These are phyloP conservation scores for Termitomyces titanicus DNA, from an alignment of 768 basidiomycete species.

Conservation along the genomic window DNA sequence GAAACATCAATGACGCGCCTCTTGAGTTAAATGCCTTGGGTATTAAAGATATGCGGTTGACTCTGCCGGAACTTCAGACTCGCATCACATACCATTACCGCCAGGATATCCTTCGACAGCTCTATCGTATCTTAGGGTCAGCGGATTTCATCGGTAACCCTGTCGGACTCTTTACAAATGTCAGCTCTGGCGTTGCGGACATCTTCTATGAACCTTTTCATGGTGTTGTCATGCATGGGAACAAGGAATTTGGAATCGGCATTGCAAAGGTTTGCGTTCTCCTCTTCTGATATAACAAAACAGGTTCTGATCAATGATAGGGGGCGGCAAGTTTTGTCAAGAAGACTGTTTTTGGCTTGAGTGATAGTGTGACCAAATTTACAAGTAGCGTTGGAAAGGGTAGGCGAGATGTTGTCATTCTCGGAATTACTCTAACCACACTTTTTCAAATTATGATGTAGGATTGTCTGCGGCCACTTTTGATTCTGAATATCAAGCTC, in stretches of 20 bases:
- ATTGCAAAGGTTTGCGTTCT: conserved; percentile 72
- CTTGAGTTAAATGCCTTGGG: conserved; percentile 91
- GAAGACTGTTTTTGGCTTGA: conserved; percentile 96
- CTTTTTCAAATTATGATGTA: conserved; percentile 21
- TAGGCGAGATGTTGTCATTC: conserved; percentile 20
- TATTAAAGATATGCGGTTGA: conserved; percentile 91
- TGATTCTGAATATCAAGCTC: conserved; percentile 92
- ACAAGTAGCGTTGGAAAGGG: conserved; percentile 98
- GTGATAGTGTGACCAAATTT: conserved; percentile 96
- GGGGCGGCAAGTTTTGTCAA: conserved; percentile 98
- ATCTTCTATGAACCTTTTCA: conserved; percentile 99
- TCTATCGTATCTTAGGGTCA: conserved; percentile 96
- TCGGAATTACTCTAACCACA: not conserved
- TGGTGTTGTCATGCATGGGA: conserved; percentile 94
- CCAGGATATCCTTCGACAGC: conserved; percentile 88
- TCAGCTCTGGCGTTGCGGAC: conserved; percentile 95
- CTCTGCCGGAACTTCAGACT: conserved; percentile 76
- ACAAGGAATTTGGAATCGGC: conserved; percentile 89
- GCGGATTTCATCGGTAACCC: conserved; percentile 97
- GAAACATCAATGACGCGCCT: conserved; percentile 95
- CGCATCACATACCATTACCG: conserved; percentile 91
- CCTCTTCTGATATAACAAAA: not conserved
- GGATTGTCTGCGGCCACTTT: conserved; percentile 96
- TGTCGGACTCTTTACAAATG: conserved; percentile 96
- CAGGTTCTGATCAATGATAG: conserved; percentile 30